A percentile compares a stretch with the other conserved stretches of the same genome.
Conservation (phyloP, 2,329 filamentous ascomycete species). For the Simplicillium aogashimaense region DNA sequence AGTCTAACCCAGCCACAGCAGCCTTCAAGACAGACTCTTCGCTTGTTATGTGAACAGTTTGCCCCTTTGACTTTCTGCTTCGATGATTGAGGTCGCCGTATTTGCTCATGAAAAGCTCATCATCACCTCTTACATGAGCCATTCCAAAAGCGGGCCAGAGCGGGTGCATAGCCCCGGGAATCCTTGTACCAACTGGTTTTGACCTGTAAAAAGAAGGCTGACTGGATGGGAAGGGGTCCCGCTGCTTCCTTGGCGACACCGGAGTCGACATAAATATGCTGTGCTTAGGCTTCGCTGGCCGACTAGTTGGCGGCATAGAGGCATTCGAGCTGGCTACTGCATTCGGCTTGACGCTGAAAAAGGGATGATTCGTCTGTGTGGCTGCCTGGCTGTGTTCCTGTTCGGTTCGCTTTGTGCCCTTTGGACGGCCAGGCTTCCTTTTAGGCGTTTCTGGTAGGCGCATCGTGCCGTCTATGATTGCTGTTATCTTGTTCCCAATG, state of each 20-base stretch:
- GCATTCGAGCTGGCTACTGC: constrained; percentile 11
- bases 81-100: too few relatives aligned
- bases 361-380: constrained; percentile 28
- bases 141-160: constrained; percentile 62
- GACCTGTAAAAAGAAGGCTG: constrained; percentile 32
- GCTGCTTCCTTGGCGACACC: constrained; percentile 35
- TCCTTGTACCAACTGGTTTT: constrained; percentile 38
- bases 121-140: constrained; percentile 48
- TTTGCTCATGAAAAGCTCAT: too few relatives aligned
- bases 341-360: constrained; percentile 28
- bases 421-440: neutral
- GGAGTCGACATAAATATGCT: constrained; percentile 43
- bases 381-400: constrained; percentile 11
- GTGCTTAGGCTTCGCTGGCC: constrained; percentile 19
- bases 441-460: constrained; percentile 14
- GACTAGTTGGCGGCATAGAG: constrained; percentile 11
- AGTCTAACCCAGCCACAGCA: constrained; percentile 15
- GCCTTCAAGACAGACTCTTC: constrained; percentile 32
- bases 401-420: constrained; percentile 18
- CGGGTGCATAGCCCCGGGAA: constrained; percentile 56
- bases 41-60: constrained; percentile 26
- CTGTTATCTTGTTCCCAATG: constrained; percentile 51
- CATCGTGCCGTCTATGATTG: constrained; percentile 39
- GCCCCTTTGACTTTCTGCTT: constrained; percentile 40
- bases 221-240: constrained; percentile 16